A percentile compares a stretch with the other conserved stretches of the same genome.
Conservation (phyloP, 169 alveolate species). For the Plasmodium chabaudi region DNA sequence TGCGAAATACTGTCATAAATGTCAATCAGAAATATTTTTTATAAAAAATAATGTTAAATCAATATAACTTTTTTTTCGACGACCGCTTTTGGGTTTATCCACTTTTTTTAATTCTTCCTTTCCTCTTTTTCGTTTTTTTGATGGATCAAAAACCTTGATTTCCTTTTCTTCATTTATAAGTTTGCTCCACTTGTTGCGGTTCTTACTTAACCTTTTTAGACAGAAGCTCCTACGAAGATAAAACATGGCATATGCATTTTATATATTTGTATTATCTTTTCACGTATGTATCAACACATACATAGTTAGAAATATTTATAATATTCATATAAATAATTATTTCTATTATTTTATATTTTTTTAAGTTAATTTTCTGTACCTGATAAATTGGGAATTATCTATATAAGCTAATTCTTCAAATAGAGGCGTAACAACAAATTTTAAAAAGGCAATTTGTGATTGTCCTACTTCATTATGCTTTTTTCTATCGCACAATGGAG, state of each 20-base stretch:
- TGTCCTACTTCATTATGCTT: conserved; percentile 93
- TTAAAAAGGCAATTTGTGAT: conserved; percentile 95
- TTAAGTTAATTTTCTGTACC: conserved; percentile 25
- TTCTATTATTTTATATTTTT: too few relatives aligned
- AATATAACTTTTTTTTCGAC: conserved; percentile 57
- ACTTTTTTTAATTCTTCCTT: conserved; percentile 19
- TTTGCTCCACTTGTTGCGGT: conserved; percentile 68
- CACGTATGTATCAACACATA: neutral
- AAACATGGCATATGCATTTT: neutral
- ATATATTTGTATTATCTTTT: too few relatives aligned
- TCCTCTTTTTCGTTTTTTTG: conserved; percentile 10
- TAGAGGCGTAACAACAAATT: conserved; percentile 92
- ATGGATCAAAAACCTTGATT: conserved; percentile 49
- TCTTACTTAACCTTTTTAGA: conserved; percentile 45
- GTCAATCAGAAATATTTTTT: conserved; percentile 64
- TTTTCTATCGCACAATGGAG: conserved; percentile 95
- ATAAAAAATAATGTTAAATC: conserved; percentile 73
- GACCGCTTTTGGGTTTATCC: neutral
- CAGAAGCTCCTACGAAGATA: conserved; percentile 29
- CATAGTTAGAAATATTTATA: conserved; percentile 1
- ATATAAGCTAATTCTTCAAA: conserved; percentile 84
- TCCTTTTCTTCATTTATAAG: conserved; percentile 52
- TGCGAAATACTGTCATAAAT: neutral
- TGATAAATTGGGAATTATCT: conserved; percentile 50
- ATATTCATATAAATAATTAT: too few relatives aligned